These are phyloP conservation scores for Tephrocybe sp. DNA, from an alignment of 768 basidiomycete genomes.

Conservation along the genomic window DNA sequence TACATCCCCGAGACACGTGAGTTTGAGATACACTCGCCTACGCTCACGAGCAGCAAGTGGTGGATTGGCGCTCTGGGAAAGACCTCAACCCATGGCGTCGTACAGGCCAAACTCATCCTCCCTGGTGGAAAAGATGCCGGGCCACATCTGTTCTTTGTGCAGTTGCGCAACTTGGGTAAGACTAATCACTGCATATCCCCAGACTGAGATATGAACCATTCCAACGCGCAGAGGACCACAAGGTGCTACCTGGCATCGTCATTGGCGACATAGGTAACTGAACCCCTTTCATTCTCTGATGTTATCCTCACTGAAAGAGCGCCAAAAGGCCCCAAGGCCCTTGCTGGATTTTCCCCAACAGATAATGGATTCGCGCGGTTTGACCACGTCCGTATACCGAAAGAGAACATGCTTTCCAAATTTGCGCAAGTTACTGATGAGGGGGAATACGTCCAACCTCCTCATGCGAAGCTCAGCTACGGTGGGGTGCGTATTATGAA, in stretches of 20 bases:
- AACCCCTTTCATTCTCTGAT: neutral
- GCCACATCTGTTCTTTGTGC: conserved; percentile 76
- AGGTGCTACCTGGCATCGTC: conserved; percentile 55
- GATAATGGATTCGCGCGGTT: conserved; percentile 76
- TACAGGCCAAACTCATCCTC: conserved; percentile 74
- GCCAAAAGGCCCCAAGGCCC: conserved; percentile 58
- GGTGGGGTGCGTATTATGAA: conserved; percentile 54
- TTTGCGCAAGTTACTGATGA: conserved; percentile 70
- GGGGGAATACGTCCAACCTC: conserved; percentile 63
- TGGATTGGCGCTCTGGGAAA: conserved; percentile 77
- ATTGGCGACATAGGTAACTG: conserved; percentile 68
- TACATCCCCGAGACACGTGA: conserved; percentile 65
- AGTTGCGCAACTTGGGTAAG: conserved; percentile 61
- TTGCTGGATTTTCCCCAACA: conserved; percentile 43
- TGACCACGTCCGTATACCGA: conserved; percentile 63
- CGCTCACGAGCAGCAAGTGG: conserved; percentile 77
- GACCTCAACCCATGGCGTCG: conserved; percentile 72
- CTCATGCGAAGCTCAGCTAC: conserved; percentile 74
- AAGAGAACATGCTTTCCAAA: conserved; percentile 71
- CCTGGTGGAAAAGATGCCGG: conserved; percentile 61
- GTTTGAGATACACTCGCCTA: conserved; percentile 78
- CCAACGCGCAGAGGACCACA: conserved; percentile 52
- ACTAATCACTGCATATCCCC: neutral
- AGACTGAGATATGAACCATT: neutral
- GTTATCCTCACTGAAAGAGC: neutral